A percentile compares a stretch with the other conserved stretches of the same genome.
Conservation (phyloP, 140 eudicot species). For the Ambrosia hybrid region DNA sequence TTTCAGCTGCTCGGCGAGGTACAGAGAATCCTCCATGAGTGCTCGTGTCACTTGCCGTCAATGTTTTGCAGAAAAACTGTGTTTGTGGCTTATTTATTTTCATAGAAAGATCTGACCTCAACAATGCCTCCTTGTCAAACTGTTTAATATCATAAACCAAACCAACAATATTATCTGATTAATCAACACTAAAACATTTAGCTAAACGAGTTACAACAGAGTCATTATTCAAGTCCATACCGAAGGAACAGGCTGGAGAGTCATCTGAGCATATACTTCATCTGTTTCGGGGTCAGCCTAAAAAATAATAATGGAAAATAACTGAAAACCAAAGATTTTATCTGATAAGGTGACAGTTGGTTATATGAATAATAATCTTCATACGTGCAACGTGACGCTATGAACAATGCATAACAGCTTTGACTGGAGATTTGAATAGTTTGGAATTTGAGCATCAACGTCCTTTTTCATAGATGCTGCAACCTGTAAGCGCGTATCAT, state of each 20-base stretch:
- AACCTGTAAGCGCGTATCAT: constrained; percentile 45
- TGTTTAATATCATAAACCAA: constrained; percentile 40
- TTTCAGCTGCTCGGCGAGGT: no score
- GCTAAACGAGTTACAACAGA: no score
- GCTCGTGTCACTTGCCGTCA: no score
- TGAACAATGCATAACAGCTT: constrained; percentile 81
- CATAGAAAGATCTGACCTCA: constrained; percentile 37
- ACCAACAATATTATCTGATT: constrained; percentile 19
- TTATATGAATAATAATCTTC: not conserved
- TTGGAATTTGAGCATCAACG: constrained; percentile 75
- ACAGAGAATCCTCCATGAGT: no score
- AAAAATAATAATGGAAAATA: constrained; percentile 2
- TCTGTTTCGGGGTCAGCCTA: constrained; percentile 99
- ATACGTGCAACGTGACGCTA: constrained; percentile 76
- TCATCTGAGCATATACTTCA: constrained; percentile 98
- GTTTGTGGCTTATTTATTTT: constrained; percentile 81
- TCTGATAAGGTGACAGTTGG: not conserved
- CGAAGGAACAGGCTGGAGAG: constrained; percentile 92
- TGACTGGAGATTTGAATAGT: constrained; percentile 78
- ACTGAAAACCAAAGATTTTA: not conserved
- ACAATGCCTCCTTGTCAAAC: constrained; percentile 80
- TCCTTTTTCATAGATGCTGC: constrained; percentile 48
- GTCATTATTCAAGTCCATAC: constrained; percentile 33
- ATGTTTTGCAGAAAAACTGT: constrained; percentile 82
- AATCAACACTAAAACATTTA: no score